A percentile compares a stretch with the other conserved stretches of the same genome.
phyloP scores from a whole-genome alignment of 306 rosid genomes.

The Geum urbanum region DNA sequence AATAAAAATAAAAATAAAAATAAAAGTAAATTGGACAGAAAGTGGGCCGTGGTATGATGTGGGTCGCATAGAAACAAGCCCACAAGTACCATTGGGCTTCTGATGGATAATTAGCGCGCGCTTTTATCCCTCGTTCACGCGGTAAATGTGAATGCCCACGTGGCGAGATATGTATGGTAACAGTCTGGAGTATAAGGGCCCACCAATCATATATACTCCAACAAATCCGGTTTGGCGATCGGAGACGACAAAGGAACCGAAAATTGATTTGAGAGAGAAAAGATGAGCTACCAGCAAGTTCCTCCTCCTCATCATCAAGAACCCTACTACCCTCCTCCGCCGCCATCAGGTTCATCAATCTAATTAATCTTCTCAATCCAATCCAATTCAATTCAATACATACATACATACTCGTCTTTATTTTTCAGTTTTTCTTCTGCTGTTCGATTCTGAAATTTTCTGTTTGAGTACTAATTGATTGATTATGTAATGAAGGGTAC shows the following conservation, averaged over 20 bases:
- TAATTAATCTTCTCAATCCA: no score
- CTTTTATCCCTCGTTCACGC: no score
- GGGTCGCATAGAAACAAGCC: background rate
- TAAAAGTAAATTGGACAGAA: no score
- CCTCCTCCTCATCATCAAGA: slow-evolving; percentile 26
- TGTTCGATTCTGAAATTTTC: background rate
- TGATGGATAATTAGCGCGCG: no score
- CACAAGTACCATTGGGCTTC: background rate
- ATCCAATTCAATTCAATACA: no score
- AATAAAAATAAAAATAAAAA: no score
- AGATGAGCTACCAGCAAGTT: slow-evolving; percentile 50
- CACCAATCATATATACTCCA: background rate
- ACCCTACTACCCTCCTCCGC: slow-evolving; percentile 33
- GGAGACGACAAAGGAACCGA: background rate
- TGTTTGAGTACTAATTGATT: no score
- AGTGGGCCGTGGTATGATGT: no score
- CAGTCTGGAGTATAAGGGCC: slow-evolving; percentile 16
- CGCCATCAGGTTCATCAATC: slow-evolving; percentile 25
- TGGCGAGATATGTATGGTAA: background rate
- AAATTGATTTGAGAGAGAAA: background rate
- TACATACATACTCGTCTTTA: no score
- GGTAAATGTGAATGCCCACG: background rate
- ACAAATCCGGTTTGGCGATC: no score
- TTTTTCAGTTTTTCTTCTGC: no score
- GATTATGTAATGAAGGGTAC: background rate